These are phyloP conservation scores for Lactarius trivialis DNA, from an alignment of 768 basidiomycete species.

Conservation along the genomic window DNA sequence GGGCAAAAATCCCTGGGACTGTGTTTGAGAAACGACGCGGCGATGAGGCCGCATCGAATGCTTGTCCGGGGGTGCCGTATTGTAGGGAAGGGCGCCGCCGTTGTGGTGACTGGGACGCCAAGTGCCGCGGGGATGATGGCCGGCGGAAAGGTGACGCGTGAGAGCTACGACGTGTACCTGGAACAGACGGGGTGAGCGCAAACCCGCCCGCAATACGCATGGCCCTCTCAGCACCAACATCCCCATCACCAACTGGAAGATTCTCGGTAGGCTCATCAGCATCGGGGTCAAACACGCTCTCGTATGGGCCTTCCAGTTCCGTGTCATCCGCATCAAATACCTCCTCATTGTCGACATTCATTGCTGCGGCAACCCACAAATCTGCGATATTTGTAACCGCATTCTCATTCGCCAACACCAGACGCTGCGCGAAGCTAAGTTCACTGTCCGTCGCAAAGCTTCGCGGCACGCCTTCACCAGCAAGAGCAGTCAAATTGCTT, in stretches of 20 bases:
- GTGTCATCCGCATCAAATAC: conserved; percentile 47
- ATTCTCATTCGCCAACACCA: conserved; percentile 91
- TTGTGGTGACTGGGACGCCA: conserved; percentile 16
- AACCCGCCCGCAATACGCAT: neutral
- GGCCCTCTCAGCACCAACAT: conserved; percentile 10
- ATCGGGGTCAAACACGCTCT: conserved; percentile 29
- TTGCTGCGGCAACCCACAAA: conserved; percentile 95
- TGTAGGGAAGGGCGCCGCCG: conserved; percentile 17
- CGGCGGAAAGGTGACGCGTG: conserved; percentile 11
- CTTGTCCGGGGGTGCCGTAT: conserved; percentile 14
- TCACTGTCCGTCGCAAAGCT: conserved; percentile 43
- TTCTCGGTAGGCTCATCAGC: conserved; percentile 29
- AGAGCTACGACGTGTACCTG: conserved; percentile 11
- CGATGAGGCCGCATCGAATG: conserved; percentile 34
- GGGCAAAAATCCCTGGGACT: conserved; percentile 75
- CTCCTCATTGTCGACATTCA: conserved; percentile 89
- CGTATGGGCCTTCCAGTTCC: conserved; percentile 33
- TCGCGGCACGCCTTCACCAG: conserved; percentile 34
- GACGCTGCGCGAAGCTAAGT: conserved; percentile 80
- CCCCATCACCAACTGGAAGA: neutral
- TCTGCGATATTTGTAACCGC: conserved; percentile 93
- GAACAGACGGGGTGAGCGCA: conserved; percentile 6
- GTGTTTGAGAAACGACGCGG: conserved; percentile 49
- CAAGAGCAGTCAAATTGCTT: conserved; percentile 32
- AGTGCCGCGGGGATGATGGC: conserved; percentile 22